Percentiles rank a stretch among this genome's conserved stretches.
These are phyloP conservation scores for Pythium rhizo-oryzae DNA, from an alignment of 352 stramenopile species.

Conservation along the genomic window DNA sequence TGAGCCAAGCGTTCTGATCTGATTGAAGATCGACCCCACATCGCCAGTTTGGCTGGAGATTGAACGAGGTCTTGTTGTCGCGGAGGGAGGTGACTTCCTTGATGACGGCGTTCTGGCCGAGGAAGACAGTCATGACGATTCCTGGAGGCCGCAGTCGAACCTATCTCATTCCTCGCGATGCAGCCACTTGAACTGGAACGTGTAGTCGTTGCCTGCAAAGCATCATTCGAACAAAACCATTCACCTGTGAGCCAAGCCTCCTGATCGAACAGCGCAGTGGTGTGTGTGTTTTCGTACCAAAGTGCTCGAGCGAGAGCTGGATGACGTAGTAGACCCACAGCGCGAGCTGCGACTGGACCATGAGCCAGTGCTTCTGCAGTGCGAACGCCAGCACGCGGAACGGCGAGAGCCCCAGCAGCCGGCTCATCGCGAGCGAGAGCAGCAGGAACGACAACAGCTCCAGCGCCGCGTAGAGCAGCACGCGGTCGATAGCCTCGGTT, in stretches of 20 bases:
- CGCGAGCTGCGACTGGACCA: conserved; percentile 24
- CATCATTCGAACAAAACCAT: background rate
- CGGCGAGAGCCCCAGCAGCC: conserved; percentile 19
- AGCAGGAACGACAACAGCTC: conserved; percentile 35
- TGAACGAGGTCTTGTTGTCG: background rate
- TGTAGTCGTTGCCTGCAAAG: conserved; percentile 12
- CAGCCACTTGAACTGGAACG: conserved; percentile 18
- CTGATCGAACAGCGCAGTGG: background rate
- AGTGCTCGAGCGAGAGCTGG: conserved; percentile 17
- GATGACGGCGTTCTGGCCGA: background rate
- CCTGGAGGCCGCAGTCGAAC: background rate
- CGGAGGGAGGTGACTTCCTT: background rate
- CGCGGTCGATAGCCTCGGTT: background rate
- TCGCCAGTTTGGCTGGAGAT: background rate
- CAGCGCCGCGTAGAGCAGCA: conserved; percentile 32
- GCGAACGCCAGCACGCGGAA: conserved; percentile 37
- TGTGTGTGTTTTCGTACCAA: conserved; percentile 4
- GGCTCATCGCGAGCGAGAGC: conserved; percentile 25
- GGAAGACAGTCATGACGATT: conserved; percentile 1
- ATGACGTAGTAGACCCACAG: conserved; percentile 30
- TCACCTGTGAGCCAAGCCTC: background rate
- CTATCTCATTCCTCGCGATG: background rate
- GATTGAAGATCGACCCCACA: background rate
- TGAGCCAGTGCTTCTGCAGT: conserved; percentile 30
- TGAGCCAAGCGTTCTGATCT: background rate